Percentiles rank a stretch among this genome's conserved stretches.
These are phyloP conservation scores for Myrmaecium sp. DNA, from an alignment of 2,329 filamentous ascomycete species.

Conservation along the genomic window DNA sequence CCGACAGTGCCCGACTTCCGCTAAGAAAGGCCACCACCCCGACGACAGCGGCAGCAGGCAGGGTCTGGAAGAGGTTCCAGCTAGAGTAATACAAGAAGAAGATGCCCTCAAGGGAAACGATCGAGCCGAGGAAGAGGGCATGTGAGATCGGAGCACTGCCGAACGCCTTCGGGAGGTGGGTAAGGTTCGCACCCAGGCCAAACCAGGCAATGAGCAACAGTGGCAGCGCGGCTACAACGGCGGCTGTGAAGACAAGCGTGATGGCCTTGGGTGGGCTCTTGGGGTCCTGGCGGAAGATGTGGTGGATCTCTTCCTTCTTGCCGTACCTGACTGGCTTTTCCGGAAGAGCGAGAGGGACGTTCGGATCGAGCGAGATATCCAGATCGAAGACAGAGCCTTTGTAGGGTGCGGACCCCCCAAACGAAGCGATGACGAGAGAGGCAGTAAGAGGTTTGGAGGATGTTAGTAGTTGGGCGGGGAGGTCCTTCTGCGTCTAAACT, in stretches of 20 bases:
- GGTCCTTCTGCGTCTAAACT: conserved; percentile 64
- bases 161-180: conserved; percentile 61
- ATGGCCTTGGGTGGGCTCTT: conserved; percentile 66
- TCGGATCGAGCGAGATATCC: conserved; percentile 45
- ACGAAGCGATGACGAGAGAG: conserved; percentile 72
- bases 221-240: conserved; percentile 58
- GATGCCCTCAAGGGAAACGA: conserved; percentile 73
- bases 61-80: conserved; percentile 82
- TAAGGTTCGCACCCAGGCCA: conserved; percentile 64
- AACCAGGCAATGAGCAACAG: conserved; percentile 59
- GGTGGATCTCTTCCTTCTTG: conserved; percentile 69
- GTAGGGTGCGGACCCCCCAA: conserved; percentile 55
- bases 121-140: conserved; percentile 67
- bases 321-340: conserved; percentile 66
- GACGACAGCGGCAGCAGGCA: conserved; percentile 55
- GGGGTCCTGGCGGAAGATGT: conserved; percentile 71
- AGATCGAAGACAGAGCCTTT: conserved; percentile 58
- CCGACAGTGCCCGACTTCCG: conserved; percentile 75
- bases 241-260: conserved; percentile 58
- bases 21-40: conserved; percentile 63
- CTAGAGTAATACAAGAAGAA: conserved; percentile 89
- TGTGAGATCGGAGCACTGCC: conserved; percentile 65
- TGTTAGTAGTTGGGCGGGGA: conserved; percentile 65
- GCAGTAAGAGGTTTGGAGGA: conserved; percentile 54
- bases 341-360: conserved; percentile 40